phyloP scores from a whole-genome alignment of 148 eudicot species.

The Fagopyrum tataricum region DNA sequence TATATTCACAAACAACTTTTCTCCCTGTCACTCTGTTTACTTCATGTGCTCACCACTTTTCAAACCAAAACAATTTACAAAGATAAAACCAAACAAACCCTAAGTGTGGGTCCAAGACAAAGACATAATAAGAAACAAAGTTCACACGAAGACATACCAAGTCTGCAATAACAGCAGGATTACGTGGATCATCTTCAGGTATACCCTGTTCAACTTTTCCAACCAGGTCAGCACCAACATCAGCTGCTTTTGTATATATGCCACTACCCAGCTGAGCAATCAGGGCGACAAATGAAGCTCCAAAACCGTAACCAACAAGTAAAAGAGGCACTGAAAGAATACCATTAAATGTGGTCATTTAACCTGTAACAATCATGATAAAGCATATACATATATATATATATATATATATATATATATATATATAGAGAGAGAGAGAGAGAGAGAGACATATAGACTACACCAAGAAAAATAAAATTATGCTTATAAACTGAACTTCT shows the following conservation, averaged over 20 bases:
- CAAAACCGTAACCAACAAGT: slow-evolving; percentile 99
- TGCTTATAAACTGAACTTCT: not conserved
- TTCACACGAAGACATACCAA: slow-evolving; percentile 41
- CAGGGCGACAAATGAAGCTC: slow-evolving; percentile 99
- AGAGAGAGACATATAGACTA: no score
- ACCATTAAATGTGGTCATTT: not conserved
- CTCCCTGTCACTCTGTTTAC: no score
- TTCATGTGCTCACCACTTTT: no score
- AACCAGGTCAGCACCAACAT: slow-evolving; percentile 99
- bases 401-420: no score
- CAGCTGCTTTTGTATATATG: slow-evolving; percentile 99
- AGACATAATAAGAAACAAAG: slow-evolving; percentile 5
- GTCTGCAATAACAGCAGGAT: slow-evolving; percentile 99
- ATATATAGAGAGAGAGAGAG: no score
- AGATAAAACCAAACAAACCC: no score
- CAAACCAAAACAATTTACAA: no score
- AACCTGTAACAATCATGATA: not conserved
- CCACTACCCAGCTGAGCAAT: slow-evolving; percentile 99
- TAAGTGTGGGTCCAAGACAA: not conserved
- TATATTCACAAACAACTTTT: no score
- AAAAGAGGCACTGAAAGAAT: slow-evolving; percentile 88
- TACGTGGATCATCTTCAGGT: slow-evolving; percentile 99
- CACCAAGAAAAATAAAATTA: not conserved
- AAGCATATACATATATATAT: no score
- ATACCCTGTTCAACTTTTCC: slow-evolving; percentile 99